A percentile compares a stretch with the other conserved stretches of the same genome.
Evolutionary conservation across 2,329 filamentous ascomycete species (phyloP).

Genomic region (Pseudopithomyces chartarum): DNA sequence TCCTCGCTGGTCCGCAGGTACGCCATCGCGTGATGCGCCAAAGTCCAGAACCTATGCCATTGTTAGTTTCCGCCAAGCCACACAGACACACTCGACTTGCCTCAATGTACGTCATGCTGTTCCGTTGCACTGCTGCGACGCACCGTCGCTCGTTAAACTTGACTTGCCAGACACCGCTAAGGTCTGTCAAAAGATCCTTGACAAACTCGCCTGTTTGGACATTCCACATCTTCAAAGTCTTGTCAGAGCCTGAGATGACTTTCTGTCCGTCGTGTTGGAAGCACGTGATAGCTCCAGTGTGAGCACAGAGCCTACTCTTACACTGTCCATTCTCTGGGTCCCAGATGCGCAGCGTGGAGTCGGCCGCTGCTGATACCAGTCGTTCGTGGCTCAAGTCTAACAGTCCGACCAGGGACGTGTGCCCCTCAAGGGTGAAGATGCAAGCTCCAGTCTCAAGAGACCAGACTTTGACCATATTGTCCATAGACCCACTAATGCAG

Average conservation of each 20-base stretch:
- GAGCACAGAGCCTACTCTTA: constrained; percentile 86
- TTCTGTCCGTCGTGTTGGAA: constrained; percentile 98
- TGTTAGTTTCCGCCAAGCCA: constrained; percentile 37
- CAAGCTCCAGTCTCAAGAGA: constrained; percentile 84
- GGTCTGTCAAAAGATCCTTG: constrained; percentile 87
- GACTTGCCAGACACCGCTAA: constrained; percentile 98
- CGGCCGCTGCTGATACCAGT: constrained; percentile 91
- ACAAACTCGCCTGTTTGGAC: constrained; percentile 89
- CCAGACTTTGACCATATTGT: constrained; percentile 98
- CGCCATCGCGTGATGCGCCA: constrained; percentile 87
- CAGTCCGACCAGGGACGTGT: constrained; percentile 88
- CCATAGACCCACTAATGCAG: constrained; percentile 98
- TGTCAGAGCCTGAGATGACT: constrained; percentile 93
- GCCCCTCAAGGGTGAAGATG: constrained; percentile 88
- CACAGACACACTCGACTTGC: constrained; percentile 54
- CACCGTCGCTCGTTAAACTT: constrained; percentile 95
- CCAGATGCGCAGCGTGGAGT: constrained; percentile 95
- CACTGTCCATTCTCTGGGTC: constrained; percentile 92
- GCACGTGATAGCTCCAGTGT: constrained; percentile 96
- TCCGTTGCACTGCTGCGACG: constrained; percentile 93
- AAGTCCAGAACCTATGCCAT: constrained; percentile 85
- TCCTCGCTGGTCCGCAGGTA: constrained; percentile 76
- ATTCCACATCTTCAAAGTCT: constrained; percentile 99
- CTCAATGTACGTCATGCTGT: constrained; percentile 93
- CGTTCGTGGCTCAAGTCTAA: constrained; percentile 87